Evolutionary conservation across 169 alveolate genomes (phyloP), one percentile per base, ranked within the genome.

Genomic region (Neospora caninum): DNA sequence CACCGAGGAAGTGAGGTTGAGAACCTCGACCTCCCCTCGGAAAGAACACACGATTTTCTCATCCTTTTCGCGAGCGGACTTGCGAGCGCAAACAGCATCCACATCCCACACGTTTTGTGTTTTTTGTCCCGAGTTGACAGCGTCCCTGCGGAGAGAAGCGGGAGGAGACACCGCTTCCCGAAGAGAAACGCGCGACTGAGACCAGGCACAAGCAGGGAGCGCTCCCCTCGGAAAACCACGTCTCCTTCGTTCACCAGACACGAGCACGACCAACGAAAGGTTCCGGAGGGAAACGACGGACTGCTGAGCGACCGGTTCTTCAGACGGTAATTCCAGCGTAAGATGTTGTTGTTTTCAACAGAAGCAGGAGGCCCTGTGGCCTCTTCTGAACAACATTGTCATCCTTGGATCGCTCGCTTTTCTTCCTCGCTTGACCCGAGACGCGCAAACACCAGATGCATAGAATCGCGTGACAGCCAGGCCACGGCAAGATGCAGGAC

Each of bases 311-410:
- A 49, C 18, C 58, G 9, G 58, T 94, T 69, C 43, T 39, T 94
- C 96, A 94, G 95, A 38, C 96, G 96, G 96, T 94, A 94, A 94
- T 94, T 94, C 96, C 96, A 94, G 96, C 95, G 69, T 70, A 73
- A 83, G 67, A 93, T 38, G 80, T 91, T 43, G 73, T 95, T 43
- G 88, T 91, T 78, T 92, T 91, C 88, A 64, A 64, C 78, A 64
- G 36, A 64, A 64, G 31, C 36, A 53, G 18, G 78, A 64, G 78
- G 25, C 34, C 1, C 78, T 10, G 29, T n/a, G 78, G 29, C 36
- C 78, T 0, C 34, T 29, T 64, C 36, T 64, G 45, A 39, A 70
- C 73, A 27, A 78, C 45, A 22, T 10, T 38, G 13, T 78, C 87
- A 78, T 78, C 87, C 87, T 78, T 34, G 29, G 87, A 78, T 39